Evolutionary conservation across 2,329 filamentous ascomycete species (phyloP).

Genomic region (Thielaviopsis musarum): DNA sequence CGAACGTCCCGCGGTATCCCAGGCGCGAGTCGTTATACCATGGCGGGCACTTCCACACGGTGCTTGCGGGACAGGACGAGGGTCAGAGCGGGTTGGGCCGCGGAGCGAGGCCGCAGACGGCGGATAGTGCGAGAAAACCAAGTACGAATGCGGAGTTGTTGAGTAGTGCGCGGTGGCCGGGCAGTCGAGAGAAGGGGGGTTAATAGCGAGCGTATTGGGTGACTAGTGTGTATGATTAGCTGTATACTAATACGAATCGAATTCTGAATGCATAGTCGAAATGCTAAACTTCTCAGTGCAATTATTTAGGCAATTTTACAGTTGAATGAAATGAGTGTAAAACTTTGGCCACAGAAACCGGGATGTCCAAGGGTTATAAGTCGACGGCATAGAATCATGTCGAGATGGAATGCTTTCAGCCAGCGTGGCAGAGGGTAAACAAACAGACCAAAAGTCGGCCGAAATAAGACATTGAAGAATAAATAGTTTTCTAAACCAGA

Average conservation of each 20-base stretch:
- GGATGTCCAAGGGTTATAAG: too few species aligned
- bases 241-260: neutral
- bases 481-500: too few species aligned
- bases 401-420: too few species aligned
- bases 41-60: too few species aligned
- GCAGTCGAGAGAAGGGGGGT: neutral
- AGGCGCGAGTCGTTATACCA: slow-evolving; percentile 27
- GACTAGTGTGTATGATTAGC: neutral
- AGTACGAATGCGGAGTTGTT: slow-evolving; percentile 10
- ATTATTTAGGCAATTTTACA: too few species aligned
- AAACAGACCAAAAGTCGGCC: too few species aligned
- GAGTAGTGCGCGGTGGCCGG: neutral
- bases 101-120: neutral
- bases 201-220: neutral
- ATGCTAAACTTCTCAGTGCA: neutral
- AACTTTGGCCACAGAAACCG: too few species aligned
- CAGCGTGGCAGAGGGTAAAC: too few species aligned
- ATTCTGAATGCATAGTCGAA: neutral
- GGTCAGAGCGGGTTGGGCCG: slow-evolving; percentile 7
- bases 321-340: too few species aligned
- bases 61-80: slow-evolving; percentile 19
- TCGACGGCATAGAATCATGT: too few species aligned
- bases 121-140: slow-evolving; percentile 6
- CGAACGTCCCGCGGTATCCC: slow-evolving; percentile 34
- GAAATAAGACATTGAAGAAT: too few species aligned